Evolutionary conservation across 1,284 basidiomycete genomes (phyloP), one percentile per base, ranked within the genome.

Genomic region (Paramarasmius palmivorus): DNA sequence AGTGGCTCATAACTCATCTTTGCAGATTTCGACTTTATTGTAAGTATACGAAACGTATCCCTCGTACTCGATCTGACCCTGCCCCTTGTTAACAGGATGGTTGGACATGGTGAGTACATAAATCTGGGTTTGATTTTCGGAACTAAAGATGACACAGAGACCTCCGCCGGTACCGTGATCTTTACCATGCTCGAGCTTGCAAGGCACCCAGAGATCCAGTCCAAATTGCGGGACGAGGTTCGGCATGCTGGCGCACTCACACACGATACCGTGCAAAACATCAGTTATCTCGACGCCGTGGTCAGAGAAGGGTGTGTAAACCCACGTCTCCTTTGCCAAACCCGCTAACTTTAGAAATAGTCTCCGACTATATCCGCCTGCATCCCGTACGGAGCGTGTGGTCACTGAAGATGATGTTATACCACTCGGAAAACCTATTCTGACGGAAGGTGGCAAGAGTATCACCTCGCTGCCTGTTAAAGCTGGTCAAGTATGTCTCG

Each of bases 341-440:
- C 55, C 4, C 32, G 34, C 35, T 49, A 12, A 23, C 36, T 32
- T 19, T 44, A 4, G 9, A 4, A 10, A 10, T 3, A 71, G 73
- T 4, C 67, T 77, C 4, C 71, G 76, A 25, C 57, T 77, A 34
- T 68, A 72, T 55, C 70, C 76, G 17, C 68, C 74, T 12, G 69
- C 71, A 1, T 67, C 70, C 2, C 63, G 68, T 36, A 76, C 73
- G 5, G 65, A 73, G 54, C 71, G 74, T 35, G 61, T 72, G 29
- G 71, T 69, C 0, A 48, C 59, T 0, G 56, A 63, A n/a, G 77
- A 79, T 61, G 75, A 79, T 57, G 59, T 76, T 47, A 68, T 80
- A 51, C 78, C 77, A 2, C 69, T 79, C 19, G 65, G 63, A 15
- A 61, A 60, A 37, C 73, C 78, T 2, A 55, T 79, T 46, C 57